phyloP scores from a whole-genome alignment of 2,329 filamentous ascomycete genomes.

The Trichoderma gracile region DNA sequence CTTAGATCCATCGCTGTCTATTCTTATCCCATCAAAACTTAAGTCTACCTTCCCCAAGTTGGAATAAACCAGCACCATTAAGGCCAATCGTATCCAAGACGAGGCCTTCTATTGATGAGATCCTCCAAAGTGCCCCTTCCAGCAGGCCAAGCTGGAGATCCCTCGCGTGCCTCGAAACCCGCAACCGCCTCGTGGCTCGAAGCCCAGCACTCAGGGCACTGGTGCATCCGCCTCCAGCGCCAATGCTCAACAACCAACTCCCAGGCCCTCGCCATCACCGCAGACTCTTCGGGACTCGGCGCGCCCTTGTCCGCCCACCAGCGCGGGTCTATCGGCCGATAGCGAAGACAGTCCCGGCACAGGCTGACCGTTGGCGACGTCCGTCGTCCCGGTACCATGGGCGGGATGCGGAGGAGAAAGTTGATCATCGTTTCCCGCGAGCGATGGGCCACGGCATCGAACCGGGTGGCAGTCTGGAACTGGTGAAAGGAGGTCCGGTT shows the following conservation, averaged over 20 bases:
- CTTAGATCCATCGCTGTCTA: too few relatives aligned
- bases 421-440: background rate
- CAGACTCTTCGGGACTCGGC: background rate
- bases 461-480: background rate
- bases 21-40: too few relatives aligned
- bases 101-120: too few relatives aligned
- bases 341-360: constrained; percentile 8
- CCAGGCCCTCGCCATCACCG: background rate
- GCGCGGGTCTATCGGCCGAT: background rate
- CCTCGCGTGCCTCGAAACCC: too few relatives aligned
- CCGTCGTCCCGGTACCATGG: background rate
- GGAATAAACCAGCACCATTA: too few relatives aligned
- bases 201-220: constrained; percentile 13
- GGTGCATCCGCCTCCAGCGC: background rate
- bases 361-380: background rate
- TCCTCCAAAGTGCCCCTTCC: too few relatives aligned
- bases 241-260: background rate
- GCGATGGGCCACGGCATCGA: background rate
- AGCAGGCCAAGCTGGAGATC: too few relatives aligned
- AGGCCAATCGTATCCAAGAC: too few relatives aligned
- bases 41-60: too few relatives aligned
- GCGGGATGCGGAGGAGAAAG: background rate
- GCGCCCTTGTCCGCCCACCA: background rate
- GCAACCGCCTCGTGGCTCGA: background rate
- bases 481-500: background rate